phyloP scores from a whole-genome alignment of 805 yeast species.

The Wickerhamiella sorbophila region DNA sequence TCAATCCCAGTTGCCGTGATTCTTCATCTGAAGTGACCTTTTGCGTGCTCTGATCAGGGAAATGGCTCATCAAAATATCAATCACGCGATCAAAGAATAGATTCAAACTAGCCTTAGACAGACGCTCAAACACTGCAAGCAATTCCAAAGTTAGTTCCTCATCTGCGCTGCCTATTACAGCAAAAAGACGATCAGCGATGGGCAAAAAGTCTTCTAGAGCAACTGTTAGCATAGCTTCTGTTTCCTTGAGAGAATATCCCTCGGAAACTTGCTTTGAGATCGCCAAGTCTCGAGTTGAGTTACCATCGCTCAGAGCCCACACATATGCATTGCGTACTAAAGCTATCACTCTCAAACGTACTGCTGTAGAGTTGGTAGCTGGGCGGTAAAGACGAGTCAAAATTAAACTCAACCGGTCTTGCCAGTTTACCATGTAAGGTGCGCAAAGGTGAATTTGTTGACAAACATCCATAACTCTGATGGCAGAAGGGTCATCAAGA shows the following conservation, averaged over 20 bases:
- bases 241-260: background rate
- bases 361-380: constrained; percentile 10
- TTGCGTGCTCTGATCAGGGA: constrained; percentile 4
- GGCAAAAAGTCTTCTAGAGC: constrained; percentile 4
- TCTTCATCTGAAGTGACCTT: constrained; percentile 1
- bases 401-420: constrained; percentile 31
- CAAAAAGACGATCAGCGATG: constrained; percentile 10
- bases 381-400: constrained; percentile 33
- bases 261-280: background rate
- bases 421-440: constrained; percentile 40
- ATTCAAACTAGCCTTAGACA: constrained; percentile 7
- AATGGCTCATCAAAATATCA: background rate
- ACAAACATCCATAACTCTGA: constrained; percentile 35
- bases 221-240: background rate
- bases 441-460: constrained; percentile 39
- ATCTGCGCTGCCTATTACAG: constrained; percentile 6
- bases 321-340: constrained; percentile 10
- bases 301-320: constrained; percentile 10
- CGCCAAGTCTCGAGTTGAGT: background rate
- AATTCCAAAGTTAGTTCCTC: constrained; percentile 6
- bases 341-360: constrained; percentile 18
- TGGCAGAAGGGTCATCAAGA: constrained; percentile 28
- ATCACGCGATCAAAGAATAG: constrained; percentile 5
- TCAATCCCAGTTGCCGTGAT: constrained; percentile 5
- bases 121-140: constrained; percentile 9